phyloP scores from a whole-genome alignment of 345 rosid genomes.

The Boechera divaricarpa region DNA sequence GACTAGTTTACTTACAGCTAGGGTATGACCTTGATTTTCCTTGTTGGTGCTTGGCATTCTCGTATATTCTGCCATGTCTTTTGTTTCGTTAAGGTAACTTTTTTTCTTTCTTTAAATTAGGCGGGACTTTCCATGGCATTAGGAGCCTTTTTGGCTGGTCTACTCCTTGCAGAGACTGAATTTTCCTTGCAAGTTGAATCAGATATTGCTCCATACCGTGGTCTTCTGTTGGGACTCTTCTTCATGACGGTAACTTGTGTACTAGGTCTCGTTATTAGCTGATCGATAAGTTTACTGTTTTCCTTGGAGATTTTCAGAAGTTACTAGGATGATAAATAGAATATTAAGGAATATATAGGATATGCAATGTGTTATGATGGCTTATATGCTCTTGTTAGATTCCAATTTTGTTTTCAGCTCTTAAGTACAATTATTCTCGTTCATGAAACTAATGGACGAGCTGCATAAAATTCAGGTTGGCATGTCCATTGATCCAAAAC shows the following conservation, averaged over 20 bases:
- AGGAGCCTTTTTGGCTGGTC: conserved; percentile 99
- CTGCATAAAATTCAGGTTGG: conserved; percentile 73
- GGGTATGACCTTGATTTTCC: conserved; percentile 61
- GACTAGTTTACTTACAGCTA: conserved; percentile 98
- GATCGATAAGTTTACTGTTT: background rate
- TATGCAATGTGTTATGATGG: background rate
- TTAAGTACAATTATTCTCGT: conserved; percentile 1
- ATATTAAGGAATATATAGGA: background rate
- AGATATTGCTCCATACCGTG: conserved; percentile 99
- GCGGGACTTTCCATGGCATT: conserved; percentile 99
- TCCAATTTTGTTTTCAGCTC: conserved; percentile 21
- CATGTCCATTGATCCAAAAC: conserved; percentile 99
- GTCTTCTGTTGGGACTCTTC: conserved; percentile 97
- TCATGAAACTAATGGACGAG: conserved; percentile 41
- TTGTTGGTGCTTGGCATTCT: conserved; percentile 34
- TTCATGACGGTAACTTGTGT: conserved; percentile 88
- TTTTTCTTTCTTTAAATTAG: conserved; percentile 51
- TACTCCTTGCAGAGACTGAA: conserved; percentile 99
- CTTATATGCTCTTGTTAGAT: conserved; percentile 1
- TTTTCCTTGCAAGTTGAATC: conserved; percentile 99
- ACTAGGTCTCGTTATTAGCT: background rate
- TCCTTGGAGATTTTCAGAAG: background rate
- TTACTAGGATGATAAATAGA: background rate
- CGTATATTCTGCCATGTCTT: conserved; percentile 1
- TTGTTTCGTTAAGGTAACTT: background rate